Evolutionary conservation across 164 flowering plant species (phyloP).

Genomic region (Tetracentron sinense): DNA sequence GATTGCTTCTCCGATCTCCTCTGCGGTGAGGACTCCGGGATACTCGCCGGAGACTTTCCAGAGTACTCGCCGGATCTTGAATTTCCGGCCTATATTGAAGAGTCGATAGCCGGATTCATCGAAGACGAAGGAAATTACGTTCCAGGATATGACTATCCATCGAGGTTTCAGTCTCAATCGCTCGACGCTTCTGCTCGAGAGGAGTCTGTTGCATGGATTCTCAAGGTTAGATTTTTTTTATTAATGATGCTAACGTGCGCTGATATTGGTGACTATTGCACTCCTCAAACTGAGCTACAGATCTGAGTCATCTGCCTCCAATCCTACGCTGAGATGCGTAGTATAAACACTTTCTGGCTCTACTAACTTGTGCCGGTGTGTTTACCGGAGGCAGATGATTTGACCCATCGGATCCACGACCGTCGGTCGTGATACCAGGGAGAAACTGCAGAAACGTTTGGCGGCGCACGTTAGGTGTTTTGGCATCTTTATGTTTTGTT

Average conservation of each 20-base stretch:
- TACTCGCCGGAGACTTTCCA: slow-evolving; percentile 37
- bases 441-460: background rate
- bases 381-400: background rate
- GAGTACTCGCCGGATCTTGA: slow-evolving; percentile 45
- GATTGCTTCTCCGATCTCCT: slow-evolving; percentile 58
- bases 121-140: slow-evolving; percentile 61
- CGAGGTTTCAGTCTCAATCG: slow-evolving; percentile 42
- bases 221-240: too few species aligned
- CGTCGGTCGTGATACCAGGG: background rate
- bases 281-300: background rate
- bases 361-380: background rate
- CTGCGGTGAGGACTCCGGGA: slow-evolving; percentile 66
- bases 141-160: slow-evolving; percentile 51
- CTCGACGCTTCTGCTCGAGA: slow-evolving; percentile 65
- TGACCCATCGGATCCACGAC: background rate
- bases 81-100: slow-evolving; percentile 38
- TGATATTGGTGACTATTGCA: too few species aligned
- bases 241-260: too few species aligned
- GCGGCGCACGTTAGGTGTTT: slow-evolving; percentile 15
- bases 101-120: slow-evolving; percentile 54
- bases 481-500: background rate
- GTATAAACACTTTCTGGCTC: background rate
- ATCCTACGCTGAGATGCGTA: background rate
- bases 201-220: slow-evolving; percentile 84
- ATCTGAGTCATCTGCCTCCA: background rate